Conservation (phyloP, 2,329 filamentous ascomycete species). For the Tolypocladium inflatum region DNA sequence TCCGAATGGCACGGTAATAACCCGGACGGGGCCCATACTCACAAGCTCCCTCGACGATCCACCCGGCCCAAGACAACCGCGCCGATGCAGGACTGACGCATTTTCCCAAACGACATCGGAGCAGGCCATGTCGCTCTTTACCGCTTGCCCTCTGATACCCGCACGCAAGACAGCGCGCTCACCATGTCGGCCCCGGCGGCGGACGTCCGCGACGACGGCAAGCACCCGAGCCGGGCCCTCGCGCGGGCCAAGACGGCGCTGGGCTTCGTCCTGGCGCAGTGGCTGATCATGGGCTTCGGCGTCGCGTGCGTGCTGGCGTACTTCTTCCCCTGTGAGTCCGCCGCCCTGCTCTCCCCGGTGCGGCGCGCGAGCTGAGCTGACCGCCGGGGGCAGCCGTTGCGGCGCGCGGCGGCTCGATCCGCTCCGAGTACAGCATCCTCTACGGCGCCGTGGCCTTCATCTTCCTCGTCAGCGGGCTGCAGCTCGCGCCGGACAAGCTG, state of each 20-base stretch:
- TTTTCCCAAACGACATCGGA: neutral
- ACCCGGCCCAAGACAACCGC: no score
- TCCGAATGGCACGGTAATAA: neutral
- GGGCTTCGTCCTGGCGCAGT: slow-evolving; percentile 43
- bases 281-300: slow-evolving; percentile 54
- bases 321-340: slow-evolving; percentile 29
- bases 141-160: neutral
- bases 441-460: slow-evolving; percentile 62
- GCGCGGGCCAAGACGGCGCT: slow-evolving; percentile 3
- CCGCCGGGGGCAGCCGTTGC: slow-evolving; percentile 30
- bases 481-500: slow-evolving; percentile 53
- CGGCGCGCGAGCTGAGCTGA: no score
- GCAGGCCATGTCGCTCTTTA: neutral
- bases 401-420: slow-evolving; percentile 36
- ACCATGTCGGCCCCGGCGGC: neutral
- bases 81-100: neutral
- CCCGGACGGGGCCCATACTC: neutral
- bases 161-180: neutral
- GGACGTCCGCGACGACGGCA: neutral
- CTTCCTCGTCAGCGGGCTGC: slow-evolving; percentile 63
- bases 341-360: no score
- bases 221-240: neutral
- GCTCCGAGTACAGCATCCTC: slow-evolving; percentile 49
- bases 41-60: neutral
- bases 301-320: slow-evolving; percentile 38